These are phyloP conservation scores for Toxoplasma gondii DNA, from an alignment of 169 alveolate species.

Conservation along the genomic window DNA sequence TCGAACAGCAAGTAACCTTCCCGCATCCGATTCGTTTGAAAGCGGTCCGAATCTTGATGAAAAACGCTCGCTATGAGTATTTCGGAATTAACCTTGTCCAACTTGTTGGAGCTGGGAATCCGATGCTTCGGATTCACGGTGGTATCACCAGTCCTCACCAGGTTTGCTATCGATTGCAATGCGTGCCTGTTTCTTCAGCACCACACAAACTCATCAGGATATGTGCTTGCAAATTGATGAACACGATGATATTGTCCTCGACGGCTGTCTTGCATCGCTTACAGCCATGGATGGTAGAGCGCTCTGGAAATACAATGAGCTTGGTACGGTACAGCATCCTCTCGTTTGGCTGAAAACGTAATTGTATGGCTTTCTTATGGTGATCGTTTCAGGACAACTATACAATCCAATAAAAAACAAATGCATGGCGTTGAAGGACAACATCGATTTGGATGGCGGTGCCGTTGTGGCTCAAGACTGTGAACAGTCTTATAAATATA, in stretches of 20 bases:
- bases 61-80: constrained; percentile 81
- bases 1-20: constrained; percentile 76
- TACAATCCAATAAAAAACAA: constrained; percentile 75
- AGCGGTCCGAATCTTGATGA: constrained; percentile 82
- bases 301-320: constrained; percentile 64
- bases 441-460: constrained; percentile 83
- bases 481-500: constrained; percentile 49
- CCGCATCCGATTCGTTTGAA: constrained; percentile 77
- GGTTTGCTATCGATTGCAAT: background rate
- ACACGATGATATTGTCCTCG: constrained; percentile 58
- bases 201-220: constrained; percentile 17
- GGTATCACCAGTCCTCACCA: constrained; percentile 86
- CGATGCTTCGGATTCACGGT: constrained; percentile 84
- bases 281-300: constrained; percentile 58
- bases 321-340: constrained; percentile 14
- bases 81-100: constrained; percentile 87
- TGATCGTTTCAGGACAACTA: constrained; percentile 46
- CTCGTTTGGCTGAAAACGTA: background rate
- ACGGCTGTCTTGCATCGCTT: constrained; percentile 46
- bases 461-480: constrained; percentile 71
- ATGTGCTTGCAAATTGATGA: constrained; percentile 62
- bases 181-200: background rate
- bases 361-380: background rate
- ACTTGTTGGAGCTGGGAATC: constrained; percentile 83
- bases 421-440: constrained; percentile 82